Percentiles rank a stretch among this genome's conserved stretches.
These are phyloP conservation scores for Cymbidium sinense DNA, from an alignment of 106 monocot species.

Conservation along the genomic window DNA sequence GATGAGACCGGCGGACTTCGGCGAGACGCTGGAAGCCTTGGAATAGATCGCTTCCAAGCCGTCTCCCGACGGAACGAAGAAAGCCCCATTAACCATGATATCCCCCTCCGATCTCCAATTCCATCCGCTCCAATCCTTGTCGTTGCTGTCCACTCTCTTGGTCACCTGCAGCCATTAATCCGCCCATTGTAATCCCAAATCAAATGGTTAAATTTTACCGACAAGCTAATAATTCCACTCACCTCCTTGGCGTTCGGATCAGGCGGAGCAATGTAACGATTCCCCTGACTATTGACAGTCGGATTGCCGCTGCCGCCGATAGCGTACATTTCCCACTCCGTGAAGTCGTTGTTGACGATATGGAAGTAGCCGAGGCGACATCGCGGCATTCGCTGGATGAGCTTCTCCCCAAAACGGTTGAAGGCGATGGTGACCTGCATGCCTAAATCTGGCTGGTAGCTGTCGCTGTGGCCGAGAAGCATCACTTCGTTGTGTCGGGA, in stretches of 20 bases:
- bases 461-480: slow-evolving; percentile 64
- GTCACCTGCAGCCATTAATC: slow-evolving; percentile 32
- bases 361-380: slow-evolving; percentile 56
- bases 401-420: slow-evolving; percentile 52
- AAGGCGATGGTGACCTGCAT: slow-evolving; percentile 90
- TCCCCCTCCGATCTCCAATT: slow-evolving; percentile 58
- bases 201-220: background rate
- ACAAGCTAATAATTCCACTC: background rate
- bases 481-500: slow-evolving; percentile 72
- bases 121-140: slow-evolving; percentile 36
- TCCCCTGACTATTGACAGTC: slow-evolving; percentile 77
- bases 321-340: slow-evolving; percentile 72
- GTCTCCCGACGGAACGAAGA: slow-evolving; percentile 58
- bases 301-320: slow-evolving; percentile 63
- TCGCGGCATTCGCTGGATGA: slow-evolving; percentile 69
- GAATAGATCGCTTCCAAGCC: slow-evolving; percentile 33
- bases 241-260: slow-evolving; percentile 47
- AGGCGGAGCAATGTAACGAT: slow-evolving; percentile 42
- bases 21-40: slow-evolving; percentile 8
- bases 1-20: slow-evolving; percentile 5
- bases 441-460: slow-evolving; percentile 35
- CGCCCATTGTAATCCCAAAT: background rate
- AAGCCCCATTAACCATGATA: slow-evolving; percentile 53
- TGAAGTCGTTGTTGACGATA: slow-evolving; percentile 67
- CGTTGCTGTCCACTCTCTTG: slow-evolving; percentile 48